Base-by-base conservation (phyloP, 1,139 yeast species). In the Williopsis jadinii region DNA sequence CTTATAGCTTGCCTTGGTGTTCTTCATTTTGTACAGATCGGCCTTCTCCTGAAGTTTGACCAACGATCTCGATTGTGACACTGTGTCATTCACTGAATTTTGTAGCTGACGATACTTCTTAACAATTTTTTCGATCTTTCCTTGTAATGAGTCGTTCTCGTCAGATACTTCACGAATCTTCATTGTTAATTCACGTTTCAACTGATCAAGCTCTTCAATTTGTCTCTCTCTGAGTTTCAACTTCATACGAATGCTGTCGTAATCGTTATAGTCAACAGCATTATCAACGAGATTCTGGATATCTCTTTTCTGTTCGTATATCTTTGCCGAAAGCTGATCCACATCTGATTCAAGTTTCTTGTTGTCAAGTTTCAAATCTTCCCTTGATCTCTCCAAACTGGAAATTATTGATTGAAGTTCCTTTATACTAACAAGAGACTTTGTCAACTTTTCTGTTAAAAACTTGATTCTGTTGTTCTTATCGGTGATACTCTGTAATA, bases 121-220 rank as follows among this genome's bases (percentile, higher is more conserved):
- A 2, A 44, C 40, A 9, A 53, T 15, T 36, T 42, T 52, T 6
- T 57, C 59, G 13, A 55, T 32, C 37, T 51, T 52, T 15, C 41
- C 41, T 13, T 48, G 47, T 27, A 56, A 26, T 3, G 32, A 34
- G 5, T 36, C 38, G 33, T 54, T 59, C 13, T 56, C 59, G 1
- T 47, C 39, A 13, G 50, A 45, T 32, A 53, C 40, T 3, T 41
- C 35, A 12, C 52, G 53, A 30, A 54, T 53, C 39, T 57, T 55
- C 11, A 42, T 44, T 12, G 59, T 27, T 28, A 63, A 40, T 37
- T 62, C 65, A 32, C 52, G 51, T 38, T 59, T 63, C 62, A 60
- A 55, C 11, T 14, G 31, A 36, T 49, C 46, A 48, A 54, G 40
- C 38, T 59, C 48, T 41, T 48, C 37, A 28, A 49, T 30, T 24